Evolutionary conservation across 805 yeast species (phyloP).

Genomic region (Wickerhamomyces kurtzmanii): DNA sequence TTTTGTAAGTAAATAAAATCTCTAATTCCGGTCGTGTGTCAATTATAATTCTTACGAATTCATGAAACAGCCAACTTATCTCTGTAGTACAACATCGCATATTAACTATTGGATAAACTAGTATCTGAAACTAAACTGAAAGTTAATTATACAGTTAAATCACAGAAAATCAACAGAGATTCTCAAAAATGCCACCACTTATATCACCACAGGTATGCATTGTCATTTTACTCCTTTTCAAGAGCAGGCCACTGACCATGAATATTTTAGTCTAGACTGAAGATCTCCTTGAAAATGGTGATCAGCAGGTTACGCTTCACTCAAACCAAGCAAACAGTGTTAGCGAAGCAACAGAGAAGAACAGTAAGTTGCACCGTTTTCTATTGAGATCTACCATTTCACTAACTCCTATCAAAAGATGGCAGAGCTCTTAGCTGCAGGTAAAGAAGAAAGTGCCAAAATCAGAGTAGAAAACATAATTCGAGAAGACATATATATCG

Average conservation of each 20-base stretch:
- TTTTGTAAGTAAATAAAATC: too few species aligned
- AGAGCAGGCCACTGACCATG: slow-evolving; percentile 1
- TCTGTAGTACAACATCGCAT: too few species aligned
- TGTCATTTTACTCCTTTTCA: not conserved
- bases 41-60: too few species aligned
- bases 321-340: slow-evolving; percentile 61
- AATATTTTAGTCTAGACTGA: slow-evolving; percentile 15
- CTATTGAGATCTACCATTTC: too few species aligned
- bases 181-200: slow-evolving; percentile 20
- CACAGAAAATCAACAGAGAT: slow-evolving; percentile 1
- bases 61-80: too few species aligned
- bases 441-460: slow-evolving; percentile 74
- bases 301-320: slow-evolving; percentile 56
- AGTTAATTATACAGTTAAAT: too few species aligned
- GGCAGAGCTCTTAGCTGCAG: slow-evolving; percentile 62
- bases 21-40: too few species aligned
- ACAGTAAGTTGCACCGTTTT: too few species aligned
- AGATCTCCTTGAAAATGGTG: slow-evolving; percentile 44
- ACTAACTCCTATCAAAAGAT: too few species aligned
- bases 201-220: slow-evolving; percentile 18
- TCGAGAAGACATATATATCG: slow-evolving; percentile 72
- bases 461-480: slow-evolving; percentile 80
- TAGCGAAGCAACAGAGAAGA: slow-evolving; percentile 68
- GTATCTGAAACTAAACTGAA: too few species aligned
- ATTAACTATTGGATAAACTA: too few species aligned